Conservation (phyloP, 1,284 basidiomycete genomes). For the Thecaphora frezii region DNA sequence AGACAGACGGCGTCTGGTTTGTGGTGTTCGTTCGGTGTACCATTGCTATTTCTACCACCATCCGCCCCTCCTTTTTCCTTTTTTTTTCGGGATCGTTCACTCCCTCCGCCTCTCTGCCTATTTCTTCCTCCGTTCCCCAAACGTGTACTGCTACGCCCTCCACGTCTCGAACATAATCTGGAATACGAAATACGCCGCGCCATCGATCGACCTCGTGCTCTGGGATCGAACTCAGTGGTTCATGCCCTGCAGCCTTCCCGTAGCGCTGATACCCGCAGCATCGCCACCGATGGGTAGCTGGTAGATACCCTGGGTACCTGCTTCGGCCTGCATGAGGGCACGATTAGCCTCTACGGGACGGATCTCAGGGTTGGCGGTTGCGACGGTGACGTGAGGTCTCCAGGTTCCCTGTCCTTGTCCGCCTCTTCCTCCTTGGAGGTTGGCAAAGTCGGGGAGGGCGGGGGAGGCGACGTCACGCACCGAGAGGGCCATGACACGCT, state of each 20-base stretch:
- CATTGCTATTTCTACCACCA: too few relatives aligned
- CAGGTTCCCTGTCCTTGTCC: slow-evolving; percentile 4
- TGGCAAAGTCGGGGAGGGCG: slow-evolving; percentile 4
- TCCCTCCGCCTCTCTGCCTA: too few relatives aligned
- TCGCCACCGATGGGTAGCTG: not conserved
- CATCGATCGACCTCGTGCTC: too few relatives aligned
- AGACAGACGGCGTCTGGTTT: too few relatives aligned
- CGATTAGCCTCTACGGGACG: slow-evolving; percentile 72
- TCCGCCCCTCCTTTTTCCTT: too few relatives aligned
- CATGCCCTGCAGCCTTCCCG: not conserved
- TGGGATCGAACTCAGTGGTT: not conserved
- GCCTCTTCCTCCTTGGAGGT: not conserved
- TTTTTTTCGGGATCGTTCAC: too few relatives aligned
- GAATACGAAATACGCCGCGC: too few relatives aligned
- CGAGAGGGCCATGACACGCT: slow-evolving; percentile 71
- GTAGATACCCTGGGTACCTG: not conserved
- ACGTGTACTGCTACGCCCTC: too few relatives aligned
- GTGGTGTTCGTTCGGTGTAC: too few relatives aligned
- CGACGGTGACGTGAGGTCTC: slow-evolving; percentile 82
- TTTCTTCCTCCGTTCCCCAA: too few relatives aligned
- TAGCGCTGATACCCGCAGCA: not conserved
- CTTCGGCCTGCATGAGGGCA: slow-evolving; percentile 62
- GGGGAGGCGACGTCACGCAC: slow-evolving; percentile 4
- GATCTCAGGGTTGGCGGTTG: slow-evolving; percentile 67
- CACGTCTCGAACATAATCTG: too few relatives aligned